Base-by-base conservation (phyloP, 2,329 filamentous ascomycete species). In the Lizonia empirigonia region DNA sequence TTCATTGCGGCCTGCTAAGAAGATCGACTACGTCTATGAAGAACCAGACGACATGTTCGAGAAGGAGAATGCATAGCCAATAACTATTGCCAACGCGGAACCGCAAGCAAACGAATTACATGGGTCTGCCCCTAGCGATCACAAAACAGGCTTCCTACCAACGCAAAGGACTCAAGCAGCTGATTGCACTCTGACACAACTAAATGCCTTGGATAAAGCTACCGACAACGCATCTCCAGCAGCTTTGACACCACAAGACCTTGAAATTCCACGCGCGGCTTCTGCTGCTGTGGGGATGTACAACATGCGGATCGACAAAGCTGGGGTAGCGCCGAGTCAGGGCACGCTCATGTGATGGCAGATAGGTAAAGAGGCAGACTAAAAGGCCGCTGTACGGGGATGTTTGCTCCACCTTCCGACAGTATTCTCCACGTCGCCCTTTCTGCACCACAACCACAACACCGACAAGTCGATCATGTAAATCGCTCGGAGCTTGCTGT, bases 321-420 rank as follows among this genome's bases (percentile, higher is more conserved):
- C 47, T 50, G 34, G 29, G 39, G 29, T 39, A 35, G 18, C 35
- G 35, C n/a, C 39, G 35, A 44, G 47, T 44, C 47, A 44, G 23
- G 27, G 13, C 9, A 36, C 23, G 19, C n/a, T 35, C 47, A 44
- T 30, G 47, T 44, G 40, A 44, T 33, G 34, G 2, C n/a, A 18
- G 9, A 13, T 5, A 16, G 10, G 13, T 7, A 42, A 26, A 18
- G 5, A 15, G 18, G 18, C n/a, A 18, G 22, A 9, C n/a, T 32
- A 30, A 32, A 5, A 30, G 24, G 12, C 37, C 30, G 26, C 19
- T 19, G 36, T 24, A 26, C 29, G 18, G 32, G 22, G 16, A 9
- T 40, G 29, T 23, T 32, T 26, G 23, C n/a, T 32, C 18, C 8
- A 20, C 20, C 27, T 19, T 33, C 15, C 6, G 39, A 36, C 9